Percentiles rank a stretch among this genome's conserved stretches.
phyloP scores from a whole-genome alignment of 768 basidiomycete genomes.

The button mushroom (Agaricus bisporus) region DNA sequence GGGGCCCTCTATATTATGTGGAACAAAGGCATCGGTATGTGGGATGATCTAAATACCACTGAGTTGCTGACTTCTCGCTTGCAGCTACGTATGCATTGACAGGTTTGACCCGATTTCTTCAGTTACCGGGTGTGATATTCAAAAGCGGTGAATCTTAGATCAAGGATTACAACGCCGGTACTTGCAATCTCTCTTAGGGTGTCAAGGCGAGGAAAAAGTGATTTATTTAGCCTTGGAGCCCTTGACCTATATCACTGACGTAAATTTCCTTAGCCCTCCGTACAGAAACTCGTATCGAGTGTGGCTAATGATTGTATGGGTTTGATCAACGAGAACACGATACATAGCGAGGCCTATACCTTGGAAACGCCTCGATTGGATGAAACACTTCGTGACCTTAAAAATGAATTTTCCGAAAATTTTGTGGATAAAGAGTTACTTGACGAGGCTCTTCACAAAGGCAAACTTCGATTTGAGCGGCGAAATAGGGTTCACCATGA shows the following conservation, averaged over 20 bases:
- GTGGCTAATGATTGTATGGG: conserved; percentile 58
- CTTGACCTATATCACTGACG: neutral
- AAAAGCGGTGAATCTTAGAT: conserved; percentile 32
- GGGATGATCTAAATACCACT: conserved; percentile 1
- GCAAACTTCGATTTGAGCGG: conserved; percentile 31
- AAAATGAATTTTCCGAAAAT: conserved; percentile 40
- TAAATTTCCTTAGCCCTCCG: conserved; percentile 48
- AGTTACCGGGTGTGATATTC: neutral
- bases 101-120: conserved; percentile 34
- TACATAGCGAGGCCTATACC: conserved; percentile 56
- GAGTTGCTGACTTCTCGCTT: neutral
- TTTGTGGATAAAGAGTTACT: conserved; percentile 39
- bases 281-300: conserved; percentile 62
- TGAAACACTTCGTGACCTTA: conserved; percentile 41
- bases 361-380: conserved; percentile 43
- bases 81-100: conserved; percentile 64
- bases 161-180: conserved; percentile 50
- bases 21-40: conserved; percentile 63
- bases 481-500: conserved; percentile 40
- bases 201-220: conserved; percentile 85
- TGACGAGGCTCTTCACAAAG: conserved; percentile 35
- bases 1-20: conserved; percentile 81
- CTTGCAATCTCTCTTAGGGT: conserved; percentile 58
- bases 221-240: neutral
- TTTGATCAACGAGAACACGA: conserved; percentile 58